Percentiles rank a stretch among this genome's conserved stretches.
These are phyloP conservation scores for Mentha longifolia DNA, from an alignment of 257 asterid species.

Conservation along the genomic window DNA sequence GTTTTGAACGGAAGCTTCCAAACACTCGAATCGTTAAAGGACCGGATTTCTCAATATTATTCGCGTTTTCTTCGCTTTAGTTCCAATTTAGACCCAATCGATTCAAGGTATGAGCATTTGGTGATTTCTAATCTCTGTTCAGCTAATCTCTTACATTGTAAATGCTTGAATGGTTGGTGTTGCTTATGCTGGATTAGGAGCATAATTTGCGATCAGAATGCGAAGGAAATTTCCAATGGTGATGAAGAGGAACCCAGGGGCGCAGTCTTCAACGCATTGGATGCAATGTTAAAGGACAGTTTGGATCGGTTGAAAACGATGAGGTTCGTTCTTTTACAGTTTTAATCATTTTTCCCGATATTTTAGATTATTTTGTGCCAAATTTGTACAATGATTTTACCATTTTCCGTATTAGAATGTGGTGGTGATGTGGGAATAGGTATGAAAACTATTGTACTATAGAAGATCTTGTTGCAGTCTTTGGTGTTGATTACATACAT, in stretches of 20 bases:
- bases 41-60: slow-evolving; percentile 46
- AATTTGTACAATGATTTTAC: background rate
- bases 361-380: background rate
- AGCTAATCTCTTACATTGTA: background rate
- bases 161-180: slow-evolving; percentile 4
- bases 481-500: slow-evolving; percentile 21
- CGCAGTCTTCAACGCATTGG: slow-evolving; percentile 75
- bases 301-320: slow-evolving; percentile 76
- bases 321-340: slow-evolving; percentile 56
- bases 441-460: background rate
- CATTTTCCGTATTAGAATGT: background rate
- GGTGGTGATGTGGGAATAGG: background rate
- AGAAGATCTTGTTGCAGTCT: background rate
- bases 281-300: slow-evolving; percentile 64
- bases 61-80: slow-evolving; percentile 44
- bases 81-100: slow-evolving; percentile 37
- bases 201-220: slow-evolving; percentile 31
- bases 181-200: slow-evolving; percentile 33
- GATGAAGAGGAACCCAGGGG: slow-evolving; percentile 48
- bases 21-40: slow-evolving; percentile 58
- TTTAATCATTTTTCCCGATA: slow-evolving; percentile 2
- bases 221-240: slow-evolving; percentile 49
- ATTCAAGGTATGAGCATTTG: slow-evolving; percentile 46
- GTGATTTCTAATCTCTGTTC: background rate
- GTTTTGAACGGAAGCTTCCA: slow-evolving; percentile 61